phyloP scores from a whole-genome alignment of 768 basidiomycete genomes.

The Suillus placidus region DNA sequence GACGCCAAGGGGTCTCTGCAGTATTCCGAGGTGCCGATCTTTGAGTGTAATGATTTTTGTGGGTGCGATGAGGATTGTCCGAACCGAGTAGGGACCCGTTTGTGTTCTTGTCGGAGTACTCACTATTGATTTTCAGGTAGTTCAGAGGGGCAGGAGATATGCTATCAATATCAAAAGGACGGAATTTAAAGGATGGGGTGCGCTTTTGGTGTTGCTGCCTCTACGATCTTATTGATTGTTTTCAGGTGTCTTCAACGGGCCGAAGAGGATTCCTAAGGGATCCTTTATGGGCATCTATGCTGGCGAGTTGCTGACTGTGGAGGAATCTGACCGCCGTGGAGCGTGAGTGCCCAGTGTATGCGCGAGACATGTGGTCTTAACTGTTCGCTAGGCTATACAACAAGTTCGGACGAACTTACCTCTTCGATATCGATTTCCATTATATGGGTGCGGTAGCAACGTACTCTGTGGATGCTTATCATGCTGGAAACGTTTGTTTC shows the following conservation, averaged over 20 bases:
- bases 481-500: constrained; percentile 75
- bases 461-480: constrained; percentile 84
- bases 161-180: constrained; percentile 72
- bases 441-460: constrained; percentile 49
- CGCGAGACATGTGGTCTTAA: constrained; percentile 3
- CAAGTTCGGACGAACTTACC: constrained; percentile 71
- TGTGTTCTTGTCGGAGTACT: neutral
- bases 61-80: constrained; percentile 78
- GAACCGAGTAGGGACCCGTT: constrained; percentile 63
- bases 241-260: constrained; percentile 71
- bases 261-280: constrained; percentile 64
- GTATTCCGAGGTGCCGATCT: constrained; percentile 59
- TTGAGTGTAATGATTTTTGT: constrained; percentile 86
- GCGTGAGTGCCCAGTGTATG: constrained; percentile 44
- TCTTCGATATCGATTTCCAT: constrained; percentile 83
- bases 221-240: constrained; percentile 3
- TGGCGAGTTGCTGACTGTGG: constrained; percentile 78
- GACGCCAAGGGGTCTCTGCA: constrained; percentile 60
- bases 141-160: constrained; percentile 75
- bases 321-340: constrained; percentile 68
- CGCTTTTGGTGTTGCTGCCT: constrained; percentile 18
- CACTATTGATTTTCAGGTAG: constrained; percentile 53
- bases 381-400: constrained; percentile 62
- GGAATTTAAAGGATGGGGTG: constrained; percentile 83
- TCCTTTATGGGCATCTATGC: constrained; percentile 84